Base-by-base conservation (phyloP, 768 basidiomycete species). In the Russula virescens region DNA sequence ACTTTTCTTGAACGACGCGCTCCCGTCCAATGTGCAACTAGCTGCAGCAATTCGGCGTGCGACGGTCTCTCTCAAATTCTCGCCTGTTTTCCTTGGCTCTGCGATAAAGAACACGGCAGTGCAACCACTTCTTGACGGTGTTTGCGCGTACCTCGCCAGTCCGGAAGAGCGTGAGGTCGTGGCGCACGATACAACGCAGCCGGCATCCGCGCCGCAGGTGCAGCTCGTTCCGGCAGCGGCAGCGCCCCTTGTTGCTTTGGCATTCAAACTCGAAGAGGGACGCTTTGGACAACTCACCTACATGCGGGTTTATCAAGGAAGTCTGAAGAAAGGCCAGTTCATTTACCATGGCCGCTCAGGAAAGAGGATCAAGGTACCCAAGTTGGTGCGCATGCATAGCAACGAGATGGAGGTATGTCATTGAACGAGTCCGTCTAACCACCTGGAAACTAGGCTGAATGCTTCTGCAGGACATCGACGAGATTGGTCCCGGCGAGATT, bases 191-290 rank as follows among this genome's bases (percentile, higher is more conserved):
- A 88, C 88, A 0, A 81, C 79, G n/a, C 79, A 83, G 1, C 84
- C 89, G 0, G 71, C 80, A 0, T 76, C 78, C 26, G 81, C 90
- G 0, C 85, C 91, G 8, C 83, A 82, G 19, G 85, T 97, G 8
- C 80, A 86, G 0, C 82, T 98, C 19, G 79, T 80, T 10, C 94
- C 95, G 34, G 94, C 94, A 9, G 84, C 91, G 0, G 81, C 85
- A 31, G 91, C 91, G 0, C 92, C 95, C 4, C 80, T 98, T 31
- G 89, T 99, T 62, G 95, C 91, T 9, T 78, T 99, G 54, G 97
- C 97, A 14, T 99, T 99, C 83, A 99, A 99, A 78, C 79, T 99
- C 49, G 97, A 99, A 74, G 97, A 99, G 77, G 95, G 96, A 5
- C 82, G 91, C 25, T 99, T 91, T 71, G 97, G 97, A 11, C 97